phyloP scores from a whole-genome alignment of 78 protist genomes.

The Dictyostelium citrinum region DNA sequence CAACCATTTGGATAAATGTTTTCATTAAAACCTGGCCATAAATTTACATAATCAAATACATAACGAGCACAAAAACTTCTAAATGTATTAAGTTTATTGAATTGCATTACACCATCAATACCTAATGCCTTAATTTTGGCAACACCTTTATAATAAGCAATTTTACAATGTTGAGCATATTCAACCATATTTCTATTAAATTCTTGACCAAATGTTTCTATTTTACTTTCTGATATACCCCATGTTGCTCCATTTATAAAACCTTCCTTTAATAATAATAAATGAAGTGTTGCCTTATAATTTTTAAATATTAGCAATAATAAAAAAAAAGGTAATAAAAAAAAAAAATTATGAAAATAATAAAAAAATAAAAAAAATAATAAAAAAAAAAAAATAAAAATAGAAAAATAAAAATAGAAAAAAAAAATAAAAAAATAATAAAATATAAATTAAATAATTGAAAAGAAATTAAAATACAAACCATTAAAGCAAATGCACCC shows the following conservation, averaged over 20 bases:
- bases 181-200: neutral
- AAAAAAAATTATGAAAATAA: too few relatives aligned
- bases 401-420: too few relatives aligned
- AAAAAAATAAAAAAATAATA: too few relatives aligned
- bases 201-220: neutral
- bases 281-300: neutral
- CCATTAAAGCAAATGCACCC: neutral
- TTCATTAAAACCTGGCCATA: neutral
- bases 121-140: neutral
- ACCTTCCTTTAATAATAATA: neutral
- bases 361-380: too few relatives aligned
- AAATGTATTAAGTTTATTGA: neutral
- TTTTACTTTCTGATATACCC: neutral
- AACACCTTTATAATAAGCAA: neutral
- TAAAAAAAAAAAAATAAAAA: too few relatives aligned
- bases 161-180: neutral
- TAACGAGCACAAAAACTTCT: neutral
- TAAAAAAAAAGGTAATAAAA: too few relatives aligned
- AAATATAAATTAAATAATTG: too few relatives aligned
- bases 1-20: neutral
- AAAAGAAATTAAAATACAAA: too few relatives aligned
- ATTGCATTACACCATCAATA: neutral
- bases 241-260: neutral
- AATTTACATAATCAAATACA: neutral
- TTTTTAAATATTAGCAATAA: too few relatives aligned